Base-by-base conservation (phyloP, 148 eudicot genomes). In the Nepenthes gracilis region DNA sequence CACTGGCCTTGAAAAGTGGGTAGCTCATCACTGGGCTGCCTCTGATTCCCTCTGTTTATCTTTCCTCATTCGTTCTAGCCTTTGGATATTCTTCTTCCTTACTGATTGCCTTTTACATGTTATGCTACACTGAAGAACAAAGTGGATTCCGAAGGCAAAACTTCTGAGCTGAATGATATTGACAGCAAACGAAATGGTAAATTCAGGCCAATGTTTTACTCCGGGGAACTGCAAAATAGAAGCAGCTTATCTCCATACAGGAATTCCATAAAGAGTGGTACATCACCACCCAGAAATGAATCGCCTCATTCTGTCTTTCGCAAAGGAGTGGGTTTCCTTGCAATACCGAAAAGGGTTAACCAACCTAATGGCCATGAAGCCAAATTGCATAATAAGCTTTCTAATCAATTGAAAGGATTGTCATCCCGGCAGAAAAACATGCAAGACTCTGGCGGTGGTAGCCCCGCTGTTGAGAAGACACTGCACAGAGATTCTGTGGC, bases 241-340 rank as follows among this genome's bases (percentile, higher is more conserved):
- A 80, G 64, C 38, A 78, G 73, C 35, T 65, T 57, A 23, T 84
- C 97, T 59, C 95, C 95, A 15, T 71, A 70, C 69, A 72, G 85
- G 50, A 73, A 70, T 70, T 71, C 73, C 53, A 75, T 81, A 35
- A 75, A 81, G 55, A 83, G 79, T 6, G 67, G 59, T 36, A 68
- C 74, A 55, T 65, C 68, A 53, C 68, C 68, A 13, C 32, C 6
- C 13, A 65, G 68, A 48, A 84, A 75, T 48, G 85, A 75, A 60
- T 72, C 86, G 14, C 79, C 95, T 12, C 77, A 57, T 56, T 79
- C 95, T 34, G 82, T 85, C 57, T 81, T 76, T 53, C 78, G 74
- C 34, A 82, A 78, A 57, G 89, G 83, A 1, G 72, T 68, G 15
- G 76, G 85, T 7, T 80, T 78, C 75, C 70, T 79, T 47, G 83